A percentile compares a stretch with the other conserved stretches of the same genome.
phyloP scores from a whole-genome alignment of 352 stramenopile genomes.

The Phytophthora sansomeana region DNA sequence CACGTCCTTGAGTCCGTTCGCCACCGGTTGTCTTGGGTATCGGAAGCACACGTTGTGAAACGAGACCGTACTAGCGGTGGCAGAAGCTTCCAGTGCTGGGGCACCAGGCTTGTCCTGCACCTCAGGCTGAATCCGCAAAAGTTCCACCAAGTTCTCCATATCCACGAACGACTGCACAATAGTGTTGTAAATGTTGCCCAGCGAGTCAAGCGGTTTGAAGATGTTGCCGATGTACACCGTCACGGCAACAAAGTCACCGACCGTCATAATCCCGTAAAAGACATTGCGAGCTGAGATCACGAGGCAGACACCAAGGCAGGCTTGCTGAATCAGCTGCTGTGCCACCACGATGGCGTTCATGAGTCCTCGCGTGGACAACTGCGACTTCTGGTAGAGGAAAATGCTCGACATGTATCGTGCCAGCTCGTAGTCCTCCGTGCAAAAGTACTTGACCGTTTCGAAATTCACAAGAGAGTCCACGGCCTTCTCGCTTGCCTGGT shows the following conservation, averaged over 20 bases:
- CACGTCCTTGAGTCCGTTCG: slow-evolving; percentile 90
- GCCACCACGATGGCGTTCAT: slow-evolving; percentile 94
- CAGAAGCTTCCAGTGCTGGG: slow-evolving; percentile 46
- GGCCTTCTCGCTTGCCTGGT: slow-evolving; percentile 95
- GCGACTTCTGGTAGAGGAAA: slow-evolving; percentile 90
- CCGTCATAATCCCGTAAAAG: slow-evolving; percentile 61
- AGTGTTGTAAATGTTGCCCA: slow-evolving; percentile 96
- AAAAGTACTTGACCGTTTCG: slow-evolving; percentile 98
- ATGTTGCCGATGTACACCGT: slow-evolving; percentile 95
- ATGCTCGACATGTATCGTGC: slow-evolving; percentile 82
- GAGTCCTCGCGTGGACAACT: slow-evolving; percentile 90
- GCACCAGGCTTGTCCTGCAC: slow-evolving; percentile 90
- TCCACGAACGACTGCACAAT: slow-evolving; percentile 97
- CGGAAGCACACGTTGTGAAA: slow-evolving; percentile 94
- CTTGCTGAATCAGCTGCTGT: slow-evolving; percentile 95
- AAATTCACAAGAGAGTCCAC: slow-evolving; percentile 98
- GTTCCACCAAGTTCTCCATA: slow-evolving; percentile 95
- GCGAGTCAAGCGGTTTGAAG: slow-evolving; percentile 97
- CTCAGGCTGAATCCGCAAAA: slow-evolving; percentile 94
- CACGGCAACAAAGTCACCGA: slow-evolving; percentile 97
- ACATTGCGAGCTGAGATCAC: slow-evolving; percentile 67
- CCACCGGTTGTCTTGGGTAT: slow-evolving; percentile 89
- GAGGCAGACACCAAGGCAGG: slow-evolving; percentile 79
- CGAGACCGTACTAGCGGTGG: slow-evolving; percentile 69
- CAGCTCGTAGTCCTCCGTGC: slow-evolving; percentile 93